Percentiles rank a stretch among this genome's conserved stretches.
Conservation (phyloP, 2,329 filamentous ascomycete species). For the Beauveria caledonica region DNA sequence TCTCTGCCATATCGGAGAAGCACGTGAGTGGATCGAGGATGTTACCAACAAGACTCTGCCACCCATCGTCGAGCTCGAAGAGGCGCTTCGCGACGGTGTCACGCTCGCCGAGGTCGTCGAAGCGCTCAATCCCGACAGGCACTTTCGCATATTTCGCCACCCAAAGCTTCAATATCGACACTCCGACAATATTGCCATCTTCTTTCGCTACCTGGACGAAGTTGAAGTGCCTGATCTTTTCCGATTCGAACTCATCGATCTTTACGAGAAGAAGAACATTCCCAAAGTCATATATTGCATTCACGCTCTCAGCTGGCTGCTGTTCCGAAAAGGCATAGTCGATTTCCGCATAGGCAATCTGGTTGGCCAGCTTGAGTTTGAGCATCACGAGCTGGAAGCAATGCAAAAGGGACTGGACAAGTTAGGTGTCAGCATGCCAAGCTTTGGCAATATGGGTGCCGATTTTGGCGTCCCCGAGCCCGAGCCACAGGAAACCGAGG, state of each 20-base stretch:
- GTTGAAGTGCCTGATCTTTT: constrained; percentile 92
- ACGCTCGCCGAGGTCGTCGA: constrained; percentile 92
- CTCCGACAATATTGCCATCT: constrained; percentile 95
- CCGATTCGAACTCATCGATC: constrained; percentile 90
- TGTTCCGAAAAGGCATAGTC: constrained; percentile 90
- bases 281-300: constrained; percentile 99
- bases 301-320: constrained; percentile 92
- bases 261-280: constrained; percentile 99
- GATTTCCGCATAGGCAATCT: constrained; percentile 95
- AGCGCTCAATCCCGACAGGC: constrained; percentile 68
- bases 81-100: constrained; percentile 85
- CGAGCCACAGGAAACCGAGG: constrained; percentile 78
- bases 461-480: constrained; percentile 79
- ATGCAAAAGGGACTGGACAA: constrained; percentile 97
- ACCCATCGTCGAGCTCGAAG: constrained; percentile 87
- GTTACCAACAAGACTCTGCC: constrained; percentile 79
- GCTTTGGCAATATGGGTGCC: constrained; percentile 93
- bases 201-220: constrained; percentile 89
- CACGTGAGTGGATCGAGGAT: constrained; percentile 97
- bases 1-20: constrained; percentile 96
- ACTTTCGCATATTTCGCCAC: constrained; percentile 76
- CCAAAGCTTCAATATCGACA: constrained; percentile 85
- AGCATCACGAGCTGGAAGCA: constrained; percentile 92
- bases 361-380: constrained; percentile 92
- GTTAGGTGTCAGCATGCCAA: constrained; percentile 90